These are phyloP conservation scores for Sporobolomyces phaffii DNA, from an alignment of 768 basidiomycete genomes.

Conservation along the genomic window DNA sequence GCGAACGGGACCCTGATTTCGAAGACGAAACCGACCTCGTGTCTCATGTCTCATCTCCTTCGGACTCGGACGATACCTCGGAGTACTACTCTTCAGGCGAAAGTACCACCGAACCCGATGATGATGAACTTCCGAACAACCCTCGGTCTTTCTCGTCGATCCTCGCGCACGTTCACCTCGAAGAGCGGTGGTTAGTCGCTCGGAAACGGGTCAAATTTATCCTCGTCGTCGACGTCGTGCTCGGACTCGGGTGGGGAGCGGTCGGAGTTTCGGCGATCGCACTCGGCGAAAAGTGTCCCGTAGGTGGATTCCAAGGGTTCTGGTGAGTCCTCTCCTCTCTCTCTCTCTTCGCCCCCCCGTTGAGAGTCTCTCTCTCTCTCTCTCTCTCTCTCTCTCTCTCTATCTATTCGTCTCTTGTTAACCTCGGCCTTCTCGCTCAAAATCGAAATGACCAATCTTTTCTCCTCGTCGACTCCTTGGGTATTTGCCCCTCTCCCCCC, in stretches of 20 bases:
- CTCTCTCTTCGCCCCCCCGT: not conserved
- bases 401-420: too few species aligned
- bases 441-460: too few species aligned
- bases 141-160: constrained; percentile 11
- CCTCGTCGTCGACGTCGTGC: not conserved
- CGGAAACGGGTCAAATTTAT: not conserved
- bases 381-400: too few species aligned
- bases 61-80: not conserved
- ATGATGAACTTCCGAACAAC: not conserved
- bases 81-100: not conserved
- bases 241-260: not conserved
- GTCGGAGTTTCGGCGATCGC: constrained; percentile 2
- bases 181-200: not conserved
- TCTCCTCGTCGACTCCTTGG: too few species aligned
- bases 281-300: not conserved
- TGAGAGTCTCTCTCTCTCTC: too few species aligned
- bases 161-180: not conserved
- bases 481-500: too few species aligned
- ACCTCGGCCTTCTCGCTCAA: too few species aligned
- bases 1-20: not conserved
- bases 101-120: not conserved
- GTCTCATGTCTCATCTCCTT: not conserved
- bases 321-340: not conserved
- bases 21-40: constrained; percentile 1
- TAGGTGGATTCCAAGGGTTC: not conserved